A percentile compares a stretch with the other conserved stretches of the same genome.
These are phyloP conservation scores for Hericium rajendrae DNA, from an alignment of 768 basidiomycete genomes.

Conservation along the genomic window DNA sequence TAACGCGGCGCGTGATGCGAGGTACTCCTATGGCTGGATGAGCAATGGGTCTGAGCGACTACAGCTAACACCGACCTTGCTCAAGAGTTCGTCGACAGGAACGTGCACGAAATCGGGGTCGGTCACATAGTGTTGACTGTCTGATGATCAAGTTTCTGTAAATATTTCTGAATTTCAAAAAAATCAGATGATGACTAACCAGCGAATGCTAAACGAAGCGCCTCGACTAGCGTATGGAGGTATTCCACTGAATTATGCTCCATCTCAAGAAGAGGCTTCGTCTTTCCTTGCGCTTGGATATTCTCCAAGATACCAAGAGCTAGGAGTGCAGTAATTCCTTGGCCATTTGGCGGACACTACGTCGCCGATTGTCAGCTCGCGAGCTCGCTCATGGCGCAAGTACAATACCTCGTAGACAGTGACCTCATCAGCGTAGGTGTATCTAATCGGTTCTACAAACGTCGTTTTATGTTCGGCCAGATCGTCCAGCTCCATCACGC, in stretches of 20 bases:
- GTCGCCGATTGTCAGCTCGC: conserved; percentile 17
- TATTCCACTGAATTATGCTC: conserved; percentile 90
- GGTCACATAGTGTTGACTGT: conserved; percentile 84
- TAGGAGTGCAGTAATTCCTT: conserved; percentile 89
- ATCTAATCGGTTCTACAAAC: conserved; percentile 84
- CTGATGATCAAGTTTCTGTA: conserved; percentile 26
- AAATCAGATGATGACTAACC: not conserved
- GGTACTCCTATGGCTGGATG: conserved; percentile 56
- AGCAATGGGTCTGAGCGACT: not conserved
- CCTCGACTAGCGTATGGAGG: conserved; percentile 79
- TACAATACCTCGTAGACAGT: conserved; percentile 76
- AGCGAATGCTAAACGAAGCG: conserved; percentile 48
- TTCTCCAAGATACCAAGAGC: conserved; percentile 89
- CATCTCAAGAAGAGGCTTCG: conserved; percentile 61
- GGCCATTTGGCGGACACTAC: conserved; percentile 90
- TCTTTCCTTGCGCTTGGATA: conserved; percentile 65
- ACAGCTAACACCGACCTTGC: conserved; percentile 47
- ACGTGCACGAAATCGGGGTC: conserved; percentile 76
- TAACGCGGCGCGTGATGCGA: conserved; percentile 67
- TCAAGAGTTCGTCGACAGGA: conserved; percentile 75
- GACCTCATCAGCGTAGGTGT: conserved; percentile 78
- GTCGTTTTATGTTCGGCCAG: conserved; percentile 73
- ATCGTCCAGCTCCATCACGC: conserved; percentile 91
- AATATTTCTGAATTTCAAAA: too few relatives aligned
- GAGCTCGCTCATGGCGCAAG: not conserved